Evolutionary conservation across 1,284 basidiomycete species (phyloP).

Genomic region (Farysia itapuensis): DNA sequence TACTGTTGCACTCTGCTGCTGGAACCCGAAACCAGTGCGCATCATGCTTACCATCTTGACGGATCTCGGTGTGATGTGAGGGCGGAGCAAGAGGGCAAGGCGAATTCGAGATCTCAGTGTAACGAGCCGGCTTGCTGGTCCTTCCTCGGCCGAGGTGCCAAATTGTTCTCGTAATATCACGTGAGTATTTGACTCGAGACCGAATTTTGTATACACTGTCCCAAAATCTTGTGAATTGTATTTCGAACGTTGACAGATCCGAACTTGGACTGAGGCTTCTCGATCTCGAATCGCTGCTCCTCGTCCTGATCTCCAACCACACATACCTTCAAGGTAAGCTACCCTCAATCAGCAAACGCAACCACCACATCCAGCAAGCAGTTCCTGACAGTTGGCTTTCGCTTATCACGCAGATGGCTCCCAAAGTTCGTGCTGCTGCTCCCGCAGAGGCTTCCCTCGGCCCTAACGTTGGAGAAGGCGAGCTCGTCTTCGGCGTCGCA

Average conservation of each 20-base stretch:
- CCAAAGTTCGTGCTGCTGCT: constrained; percentile 54
- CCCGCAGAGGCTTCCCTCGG: constrained; percentile 57
- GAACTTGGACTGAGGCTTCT: constrained; percentile 1
- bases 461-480: constrained; percentile 59
- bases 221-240: no score
- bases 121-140: constrained; percentile 9
- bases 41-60: constrained; percentile 47
- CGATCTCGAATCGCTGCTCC: constrained; percentile 11
- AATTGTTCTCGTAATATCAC: neutral
- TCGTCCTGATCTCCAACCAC: constrained; percentile 31
- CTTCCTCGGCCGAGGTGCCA: neutral
- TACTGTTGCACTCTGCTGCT: no score
- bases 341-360: neutral
- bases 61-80: constrained; percentile 40
- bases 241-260: neutral
- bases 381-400: no score
- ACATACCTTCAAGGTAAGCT: constrained; percentile 37
- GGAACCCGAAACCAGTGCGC: neutral
- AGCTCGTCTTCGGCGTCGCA: constrained; percentile 60
- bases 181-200: no score
- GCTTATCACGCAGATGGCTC: constrained; percentile 59
- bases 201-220: no score
- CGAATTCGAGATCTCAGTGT: constrained; percentile 16
- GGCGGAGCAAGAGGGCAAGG: constrained; percentile 27
- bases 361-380: no score